Evolutionary conservation across 148 eudicot genomes (phyloP).

Genomic region (Salicornia ramosissima): DNA sequence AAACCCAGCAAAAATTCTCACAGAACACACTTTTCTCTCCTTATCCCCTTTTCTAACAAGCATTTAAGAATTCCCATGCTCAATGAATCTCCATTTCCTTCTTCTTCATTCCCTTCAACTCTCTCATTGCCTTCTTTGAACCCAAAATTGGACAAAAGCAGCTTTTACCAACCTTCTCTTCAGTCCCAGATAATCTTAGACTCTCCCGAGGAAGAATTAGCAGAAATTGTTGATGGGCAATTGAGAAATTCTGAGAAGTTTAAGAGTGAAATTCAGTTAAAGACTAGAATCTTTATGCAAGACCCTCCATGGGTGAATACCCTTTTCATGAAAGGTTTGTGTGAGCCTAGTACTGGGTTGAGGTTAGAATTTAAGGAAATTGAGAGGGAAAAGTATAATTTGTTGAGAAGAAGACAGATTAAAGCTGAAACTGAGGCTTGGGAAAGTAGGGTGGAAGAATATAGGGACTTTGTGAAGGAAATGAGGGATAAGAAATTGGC

Average conservation of each 20-base stretch:
- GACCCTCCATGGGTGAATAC: constrained; percentile 78
- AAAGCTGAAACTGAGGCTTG: constrained; percentile 86
- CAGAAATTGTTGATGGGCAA: constrained; percentile 26
- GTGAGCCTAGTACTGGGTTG: constrained; percentile 21
- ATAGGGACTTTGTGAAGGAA: constrained; percentile 63
- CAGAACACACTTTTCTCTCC: constrained; percentile 25
- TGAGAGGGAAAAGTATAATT: constrained; percentile 30
- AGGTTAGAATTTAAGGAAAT: constrained; percentile 26
- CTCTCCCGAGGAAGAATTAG: constrained; percentile 49
- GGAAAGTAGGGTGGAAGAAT: constrained; percentile 83
- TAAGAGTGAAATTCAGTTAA: constrained; percentile 36
- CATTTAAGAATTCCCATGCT: constrained; percentile 18
- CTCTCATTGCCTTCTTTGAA: constrained; percentile 45
- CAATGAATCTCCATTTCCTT: constrained; percentile 28
- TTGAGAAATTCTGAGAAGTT: constrained; percentile 31
- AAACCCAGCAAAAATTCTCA: constrained; percentile 28
- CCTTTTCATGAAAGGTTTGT: constrained; percentile 45
- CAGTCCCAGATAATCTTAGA: constrained; percentile 47
- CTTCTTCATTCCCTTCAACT: constrained; percentile 53
- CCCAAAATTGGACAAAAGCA: constrained; percentile 17
- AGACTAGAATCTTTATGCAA: constrained; percentile 42
- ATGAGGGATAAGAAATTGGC: constrained; percentile 87
- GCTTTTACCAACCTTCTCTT: constrained; percentile 29
- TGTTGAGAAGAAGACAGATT: constrained; percentile 69
- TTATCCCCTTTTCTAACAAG: constrained; percentile 29